Conservation (phyloP, 305 asterid species). For the Striga hermonthica region DNA sequence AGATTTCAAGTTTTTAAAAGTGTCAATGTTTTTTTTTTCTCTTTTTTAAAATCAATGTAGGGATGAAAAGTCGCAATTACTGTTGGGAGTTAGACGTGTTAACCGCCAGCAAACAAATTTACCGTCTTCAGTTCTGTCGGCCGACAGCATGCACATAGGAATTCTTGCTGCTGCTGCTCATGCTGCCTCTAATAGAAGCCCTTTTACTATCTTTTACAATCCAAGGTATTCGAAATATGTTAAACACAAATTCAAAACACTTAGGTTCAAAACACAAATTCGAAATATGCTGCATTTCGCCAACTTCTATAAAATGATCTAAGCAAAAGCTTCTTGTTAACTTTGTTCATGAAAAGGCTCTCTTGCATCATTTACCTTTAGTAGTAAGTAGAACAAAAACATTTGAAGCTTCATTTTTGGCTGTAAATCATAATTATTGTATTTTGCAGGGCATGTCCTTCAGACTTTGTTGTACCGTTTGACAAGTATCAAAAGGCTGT, state of each 20-base stretch:
- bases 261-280: too few species aligned
- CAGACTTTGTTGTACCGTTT: conserved; percentile 73
- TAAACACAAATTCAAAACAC: too few species aligned
- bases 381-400: too few species aligned
- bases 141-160: conserved; percentile 93
- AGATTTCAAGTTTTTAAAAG: not conserved
- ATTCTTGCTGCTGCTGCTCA: conserved; percentile 93
- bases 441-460: conserved; percentile 73
- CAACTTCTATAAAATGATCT: not conserved
- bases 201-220: conserved; percentile 73
- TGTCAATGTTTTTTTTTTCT: not conserved
- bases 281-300: too few species aligned
- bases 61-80: conserved; percentile 65
- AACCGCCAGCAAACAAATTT: conserved; percentile 68
- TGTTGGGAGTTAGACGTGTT: conserved; percentile 79
- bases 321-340: too few species aligned
- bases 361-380: not conserved
- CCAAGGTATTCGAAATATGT: conserved; percentile 49
- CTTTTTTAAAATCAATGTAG: conserved; percentile 27
- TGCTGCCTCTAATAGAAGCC: conserved; percentile 72
- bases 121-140: conserved; percentile 85
- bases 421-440: not conserved
- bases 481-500: conserved; percentile 63
- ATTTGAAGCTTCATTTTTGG: too few species aligned
- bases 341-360: not conserved